A percentile compares a stretch with the other conserved stretches of the same genome.
Conservation (phyloP, 345 rosid species). For the Laguncularia racemosa region DNA sequence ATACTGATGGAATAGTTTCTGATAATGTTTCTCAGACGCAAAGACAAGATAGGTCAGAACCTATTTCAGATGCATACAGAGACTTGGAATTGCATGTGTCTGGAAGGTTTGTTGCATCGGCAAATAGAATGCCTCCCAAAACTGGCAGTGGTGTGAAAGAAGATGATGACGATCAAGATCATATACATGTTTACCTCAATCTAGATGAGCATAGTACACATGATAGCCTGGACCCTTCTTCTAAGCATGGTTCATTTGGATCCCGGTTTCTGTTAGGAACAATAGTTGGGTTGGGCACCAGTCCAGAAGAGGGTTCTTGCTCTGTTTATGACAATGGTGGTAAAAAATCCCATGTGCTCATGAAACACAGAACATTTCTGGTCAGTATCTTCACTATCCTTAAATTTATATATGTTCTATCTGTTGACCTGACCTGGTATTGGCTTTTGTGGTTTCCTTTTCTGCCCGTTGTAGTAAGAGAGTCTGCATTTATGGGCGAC, state of each 20-base stretch:
- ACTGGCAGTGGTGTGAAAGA: slow-evolving; percentile 21
- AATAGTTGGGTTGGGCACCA: slow-evolving; percentile 63
- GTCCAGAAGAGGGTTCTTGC: slow-evolving; percentile 77
- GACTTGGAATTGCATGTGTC: slow-evolving; percentile 73
- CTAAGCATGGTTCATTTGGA: slow-evolving; percentile 19
- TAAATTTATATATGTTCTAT: slow-evolving; percentile 15
- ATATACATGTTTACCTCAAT: slow-evolving; percentile 65
- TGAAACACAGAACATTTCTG: slow-evolving; percentile 92
- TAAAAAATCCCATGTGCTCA: slow-evolving; percentile 70
- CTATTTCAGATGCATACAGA: slow-evolving; percentile 63
- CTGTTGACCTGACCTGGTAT: neutral
- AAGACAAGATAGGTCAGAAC: slow-evolving; percentile 16
- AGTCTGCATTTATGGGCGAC: neutral
- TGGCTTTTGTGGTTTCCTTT: slow-evolving; percentile 9
- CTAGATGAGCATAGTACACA: slow-evolving; percentile 24
- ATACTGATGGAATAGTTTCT: slow-evolving; percentile 14
- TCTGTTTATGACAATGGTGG: slow-evolving; percentile 65
- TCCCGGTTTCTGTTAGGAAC: slow-evolving; percentile 56
- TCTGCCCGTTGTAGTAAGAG: neutral
- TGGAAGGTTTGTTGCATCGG: slow-evolving; percentile 73
- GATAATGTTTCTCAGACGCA: slow-evolving; percentile 22
- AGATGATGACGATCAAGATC: slow-evolving; percentile 47
- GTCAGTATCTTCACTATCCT: slow-evolving; percentile 59
- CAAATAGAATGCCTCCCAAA: slow-evolving; percentile 66
- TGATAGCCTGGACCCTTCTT: slow-evolving; percentile 14